phyloP scores from a whole-genome alignment of 2,329 filamentous ascomycete species.

The Neobulgaria alba region DNA sequence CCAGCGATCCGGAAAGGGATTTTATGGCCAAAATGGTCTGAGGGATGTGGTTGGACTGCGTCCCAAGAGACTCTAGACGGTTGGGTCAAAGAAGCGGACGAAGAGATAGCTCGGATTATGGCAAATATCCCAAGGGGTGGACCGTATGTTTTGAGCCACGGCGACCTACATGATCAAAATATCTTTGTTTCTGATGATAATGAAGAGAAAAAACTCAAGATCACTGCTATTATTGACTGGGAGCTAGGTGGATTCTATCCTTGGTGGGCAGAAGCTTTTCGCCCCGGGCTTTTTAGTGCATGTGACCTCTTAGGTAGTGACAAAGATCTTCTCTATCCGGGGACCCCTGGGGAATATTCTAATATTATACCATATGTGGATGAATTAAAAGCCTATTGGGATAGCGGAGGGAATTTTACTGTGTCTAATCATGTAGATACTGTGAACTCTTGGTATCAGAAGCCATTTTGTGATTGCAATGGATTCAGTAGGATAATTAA shows the following conservation, averaged over 20 bases:
- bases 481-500: not conserved
- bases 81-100: slow-evolving; percentile 1
- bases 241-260: slow-evolving; percentile 31
- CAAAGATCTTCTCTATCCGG: not conserved
- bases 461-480: slow-evolving; percentile 8
- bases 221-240: slow-evolving; percentile 34
- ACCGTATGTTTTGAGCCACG: slow-evolving; percentile 32
- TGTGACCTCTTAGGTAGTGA: not conserved
- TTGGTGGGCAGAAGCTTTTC: slow-evolving; percentile 30
- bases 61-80: not conserved
- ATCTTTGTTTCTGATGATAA: slow-evolving; percentile 31
- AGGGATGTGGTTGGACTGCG: not conserved
- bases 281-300: not conserved
- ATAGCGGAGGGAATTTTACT: not conserved
- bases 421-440: slow-evolving; percentile 1
- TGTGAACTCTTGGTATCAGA: slow-evolving; percentile 1
- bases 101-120: slow-evolving; percentile 5
- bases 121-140: slow-evolving; percentile 7
- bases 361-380: not conserved
- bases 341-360: no score
- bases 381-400: slow-evolving; percentile 1
- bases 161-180: slow-evolving; percentile 30
- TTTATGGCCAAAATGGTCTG: not conserved
- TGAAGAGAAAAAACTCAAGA: slow-evolving; percentile 9
- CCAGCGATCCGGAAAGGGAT: not conserved